Conservation (phyloP, 129 eudicot species). For the Silybum marianum region DNA sequence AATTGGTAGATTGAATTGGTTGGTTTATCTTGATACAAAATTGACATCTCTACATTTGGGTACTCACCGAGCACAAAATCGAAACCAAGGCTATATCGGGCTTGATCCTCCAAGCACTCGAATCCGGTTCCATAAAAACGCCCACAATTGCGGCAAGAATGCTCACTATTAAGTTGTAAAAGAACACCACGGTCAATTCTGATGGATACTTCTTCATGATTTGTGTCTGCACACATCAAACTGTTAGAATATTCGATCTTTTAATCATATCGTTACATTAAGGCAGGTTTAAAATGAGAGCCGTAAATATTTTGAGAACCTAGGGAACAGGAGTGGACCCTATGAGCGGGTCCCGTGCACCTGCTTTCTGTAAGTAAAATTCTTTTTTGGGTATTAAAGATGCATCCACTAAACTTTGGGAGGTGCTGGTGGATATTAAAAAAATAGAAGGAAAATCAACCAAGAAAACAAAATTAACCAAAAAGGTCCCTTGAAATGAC, state of each 20-base stretch:
- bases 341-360: too few relatives aligned
- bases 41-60: not conserved
- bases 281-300: not conserved
- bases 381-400: too few relatives aligned
- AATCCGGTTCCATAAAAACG: constrained; percentile 52
- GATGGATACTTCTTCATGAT: constrained; percentile 93
- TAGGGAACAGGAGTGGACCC: too few relatives aligned
- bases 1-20: too few relatives aligned
- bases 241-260: not conserved
- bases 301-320: not conserved
- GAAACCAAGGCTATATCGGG: constrained; percentile 78
- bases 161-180: constrained; percentile 79
- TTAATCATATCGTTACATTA: not conserved
- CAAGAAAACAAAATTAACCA: too few relatives aligned
- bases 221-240: constrained; percentile 50
- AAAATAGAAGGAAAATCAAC: not conserved
- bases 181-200: constrained; percentile 78
- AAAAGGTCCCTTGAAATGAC: not conserved
- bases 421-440: too few relatives aligned
- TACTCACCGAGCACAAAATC: constrained; percentile 75
- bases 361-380: too few relatives aligned
- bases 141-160: constrained; percentile 64
- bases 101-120: constrained; percentile 59
- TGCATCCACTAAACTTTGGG: too few relatives aligned
- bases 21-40: too few relatives aligned